These are phyloP conservation scores for Fusarium austroafricanum DNA, from an alignment of 2,329 filamentous ascomycete genomes.

Conservation along the genomic window DNA sequence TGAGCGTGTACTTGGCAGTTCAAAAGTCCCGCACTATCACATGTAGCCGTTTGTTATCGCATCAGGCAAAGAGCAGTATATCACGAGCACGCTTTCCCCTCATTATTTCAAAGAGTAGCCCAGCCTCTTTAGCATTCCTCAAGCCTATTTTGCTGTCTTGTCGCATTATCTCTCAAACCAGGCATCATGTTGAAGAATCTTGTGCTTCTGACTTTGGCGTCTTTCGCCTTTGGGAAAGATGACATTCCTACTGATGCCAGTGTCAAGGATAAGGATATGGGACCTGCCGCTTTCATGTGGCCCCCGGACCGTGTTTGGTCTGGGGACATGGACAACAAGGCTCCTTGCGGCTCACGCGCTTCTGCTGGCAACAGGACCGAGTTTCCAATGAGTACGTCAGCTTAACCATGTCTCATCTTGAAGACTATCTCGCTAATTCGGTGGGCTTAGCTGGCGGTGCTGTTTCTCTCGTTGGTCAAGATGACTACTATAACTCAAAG, in stretches of 20 bases:
- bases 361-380: constrained; percentile 62
- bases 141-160: neutral
- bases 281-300: constrained; percentile 71
- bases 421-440: neutral
- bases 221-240: constrained; percentile 18
- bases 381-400: constrained; percentile 63
- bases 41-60: neutral
- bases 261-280: constrained; percentile 52
- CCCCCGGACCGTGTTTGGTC: constrained; percentile 68
- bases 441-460: constrained; percentile 60
- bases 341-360: constrained; percentile 66
- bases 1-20: constrained; percentile 16
- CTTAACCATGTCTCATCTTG: rapidly evolving
- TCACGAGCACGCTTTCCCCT: constrained; percentile 17
- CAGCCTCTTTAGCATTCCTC: neutral
- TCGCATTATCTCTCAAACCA: neutral
- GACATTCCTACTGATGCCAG: constrained; percentile 21
- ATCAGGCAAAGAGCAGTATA: constrained; percentile 21
- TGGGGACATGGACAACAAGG: constrained; percentile 64
- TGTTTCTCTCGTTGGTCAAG: constrained; percentile 66
- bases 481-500: constrained; percentile 66
- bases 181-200: constrained; percentile 25
- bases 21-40: constrained; percentile 17
- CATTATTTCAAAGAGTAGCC: neutral
- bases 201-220: constrained; percentile 20